Evolutionary conservation across 1,139 yeast genomes (phyloP), one percentile per base, ranked within the genome.

Genomic region (Scheffersomyces quercinus): DNA sequence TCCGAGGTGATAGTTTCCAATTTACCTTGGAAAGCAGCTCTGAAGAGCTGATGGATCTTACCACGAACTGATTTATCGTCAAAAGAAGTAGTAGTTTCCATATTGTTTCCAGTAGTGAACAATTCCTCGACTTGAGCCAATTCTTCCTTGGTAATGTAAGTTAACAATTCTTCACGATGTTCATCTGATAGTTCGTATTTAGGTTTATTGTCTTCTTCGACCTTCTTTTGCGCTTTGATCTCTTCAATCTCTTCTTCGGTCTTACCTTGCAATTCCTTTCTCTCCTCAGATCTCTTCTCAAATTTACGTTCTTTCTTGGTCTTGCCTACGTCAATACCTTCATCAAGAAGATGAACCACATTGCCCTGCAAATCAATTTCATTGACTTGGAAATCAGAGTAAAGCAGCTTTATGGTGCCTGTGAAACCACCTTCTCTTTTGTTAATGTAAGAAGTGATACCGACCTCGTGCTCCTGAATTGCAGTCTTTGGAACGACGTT

Each of bases 361-460:
- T 78, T 67, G 1, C 89, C 95, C 26, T 79, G 68, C 28, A 68
- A 54, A 47, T 76, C 85, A 47, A 93, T 85, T 64, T 95, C 99
- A 62, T 90, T 89, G 36, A 93, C 99, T 60, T 89, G 76, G 61
- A 95, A 95, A 62, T 93, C 99, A n/a, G 96, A 84, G 65, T 90
- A 90, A 50, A 97, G 75, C 57, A 88, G 95, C 63, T 93, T 93
- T 53, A 93, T 74, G 11, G 79, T 76, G 2, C 98, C 99, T 24
- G 64, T 64, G 52, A 93, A 89, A 2, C 97, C 96, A 3, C 76
- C 67, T 8, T 73, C 62, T 11, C 68, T 72, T 4, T 73, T 59
- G 44, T 56, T 52, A 33, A 89, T 67, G 56, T 72, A 90, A 44
- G 81, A 79, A 1, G 89, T 82, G 50, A 93, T 91, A 5, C 98